Conservation (phyloP, 2,329 filamentous ascomycete genomes). For the Macroventuria anomochaeta region DNA sequence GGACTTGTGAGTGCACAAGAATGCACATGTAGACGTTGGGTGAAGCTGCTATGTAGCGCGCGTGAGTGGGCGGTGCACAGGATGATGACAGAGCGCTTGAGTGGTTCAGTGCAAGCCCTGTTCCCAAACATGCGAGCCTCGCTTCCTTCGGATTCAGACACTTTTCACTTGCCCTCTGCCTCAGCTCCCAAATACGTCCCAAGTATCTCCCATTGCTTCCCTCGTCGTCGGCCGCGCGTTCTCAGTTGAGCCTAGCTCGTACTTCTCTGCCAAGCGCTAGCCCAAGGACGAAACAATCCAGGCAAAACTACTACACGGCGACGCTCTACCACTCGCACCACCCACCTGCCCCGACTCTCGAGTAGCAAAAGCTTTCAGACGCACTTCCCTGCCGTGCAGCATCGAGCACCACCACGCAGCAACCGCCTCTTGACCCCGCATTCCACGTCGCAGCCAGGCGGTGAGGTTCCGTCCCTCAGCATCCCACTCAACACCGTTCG, state of each 20-base stretch:
- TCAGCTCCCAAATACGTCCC: not conserved
- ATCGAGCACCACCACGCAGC: constrained; percentile 24
- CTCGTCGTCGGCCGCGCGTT: constrained; percentile 26
- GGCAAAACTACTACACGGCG: constrained; percentile 35
- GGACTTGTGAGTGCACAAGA: constrained; percentile 10
- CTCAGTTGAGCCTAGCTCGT: constrained; percentile 27
- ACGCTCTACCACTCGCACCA: constrained; percentile 39
- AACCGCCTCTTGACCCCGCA: constrained; percentile 23
- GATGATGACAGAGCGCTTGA: constrained; percentile 22
- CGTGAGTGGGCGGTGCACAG: constrained; percentile 18
- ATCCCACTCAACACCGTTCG: constrained; percentile 46
- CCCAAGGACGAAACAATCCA: constrained; percentile 30
- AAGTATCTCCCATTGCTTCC: constrained; percentile 7
- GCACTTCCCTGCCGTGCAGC: constrained; percentile 33
- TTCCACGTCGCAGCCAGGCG: constrained; percentile 38
- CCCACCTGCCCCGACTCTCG: constrained; percentile 28
- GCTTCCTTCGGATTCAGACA: constrained; percentile 5
- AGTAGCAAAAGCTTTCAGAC: constrained; percentile 25
- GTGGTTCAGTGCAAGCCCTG: constrained; percentile 9
- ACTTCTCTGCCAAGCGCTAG: constrained; percentile 25
- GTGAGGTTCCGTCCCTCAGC: constrained; percentile 44
- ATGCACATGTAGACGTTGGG: constrained; percentile 12
- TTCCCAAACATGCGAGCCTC: constrained; percentile 4
- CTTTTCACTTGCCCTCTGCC: constrained; percentile 1
- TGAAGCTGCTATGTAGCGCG: constrained; percentile 7